Conservation (phyloP, 495 filamentous ascomycete genomes). For the Talaromyces thailandensis region DNA sequence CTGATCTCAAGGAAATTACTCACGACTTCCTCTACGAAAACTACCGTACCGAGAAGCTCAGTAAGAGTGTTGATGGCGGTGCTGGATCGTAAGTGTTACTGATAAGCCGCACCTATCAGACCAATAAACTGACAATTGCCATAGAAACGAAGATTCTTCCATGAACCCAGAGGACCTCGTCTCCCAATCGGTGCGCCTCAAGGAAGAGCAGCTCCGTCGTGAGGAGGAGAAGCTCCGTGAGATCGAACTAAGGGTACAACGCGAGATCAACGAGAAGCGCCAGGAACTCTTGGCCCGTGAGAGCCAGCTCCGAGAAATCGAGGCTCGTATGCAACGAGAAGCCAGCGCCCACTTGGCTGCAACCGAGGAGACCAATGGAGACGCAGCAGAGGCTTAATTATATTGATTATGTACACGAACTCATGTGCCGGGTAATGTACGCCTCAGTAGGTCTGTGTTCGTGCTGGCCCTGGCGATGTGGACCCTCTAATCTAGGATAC, state of each 20-base stretch:
- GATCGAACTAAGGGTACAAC: constrained; percentile 98
- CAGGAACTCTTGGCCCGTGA: constrained; percentile 96
- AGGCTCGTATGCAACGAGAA: constrained; percentile 68
- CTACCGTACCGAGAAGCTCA: constrained; percentile 99
- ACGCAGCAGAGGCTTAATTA: constrained; percentile 38
- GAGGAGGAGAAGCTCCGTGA: constrained; percentile 99
- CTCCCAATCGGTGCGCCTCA: constrained; percentile 91
- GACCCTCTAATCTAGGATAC: constrained; percentile 3
- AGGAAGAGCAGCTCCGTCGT: constrained; percentile 97
- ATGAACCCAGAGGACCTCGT: constrained; percentile 98
- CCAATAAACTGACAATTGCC: constrained; percentile 14
- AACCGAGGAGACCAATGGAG: constrained; percentile 37
- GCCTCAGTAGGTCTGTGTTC: constrained; percentile 18
- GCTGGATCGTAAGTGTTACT: constrained; percentile 63
- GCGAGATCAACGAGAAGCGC: constrained; percentile 99
- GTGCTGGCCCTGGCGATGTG: neutral
- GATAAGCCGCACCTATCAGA: neutral
- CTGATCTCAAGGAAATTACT: constrained; percentile 97
- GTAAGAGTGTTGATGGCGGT: constrained; percentile 95
- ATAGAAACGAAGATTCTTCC: constrained; percentile 56
- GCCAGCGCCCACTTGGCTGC: constrained; percentile 37
- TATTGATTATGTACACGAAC: constrained; percentile 22
- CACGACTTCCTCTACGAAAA: constrained; percentile 99
- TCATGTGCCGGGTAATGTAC: constrained; percentile 18
- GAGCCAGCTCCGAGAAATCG: constrained; percentile 95